These are phyloP conservation scores for Hypericum androsaemum DNA, from an alignment of 345 rosid genomes.

Conservation along the genomic window DNA sequence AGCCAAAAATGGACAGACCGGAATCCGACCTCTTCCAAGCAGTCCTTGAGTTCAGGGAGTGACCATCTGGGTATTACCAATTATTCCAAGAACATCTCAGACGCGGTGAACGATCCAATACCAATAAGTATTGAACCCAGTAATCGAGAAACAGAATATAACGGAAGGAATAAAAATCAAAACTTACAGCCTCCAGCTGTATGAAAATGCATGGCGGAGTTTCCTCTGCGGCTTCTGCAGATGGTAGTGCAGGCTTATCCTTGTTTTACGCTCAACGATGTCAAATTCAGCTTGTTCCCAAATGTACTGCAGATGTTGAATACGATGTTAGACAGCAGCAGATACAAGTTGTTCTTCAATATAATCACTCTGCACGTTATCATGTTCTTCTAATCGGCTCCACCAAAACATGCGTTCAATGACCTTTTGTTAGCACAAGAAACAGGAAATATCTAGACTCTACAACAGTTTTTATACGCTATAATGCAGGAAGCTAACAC, in stretches of 20 bases:
- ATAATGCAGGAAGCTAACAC: too few relatives aligned
- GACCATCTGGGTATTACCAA: slow-evolving; percentile 54
- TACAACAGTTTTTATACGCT: too few relatives aligned
- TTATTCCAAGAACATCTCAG: neutral
- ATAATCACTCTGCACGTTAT: too few relatives aligned
- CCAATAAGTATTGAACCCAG: neutral
- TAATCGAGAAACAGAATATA: neutral
- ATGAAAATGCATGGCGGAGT: slow-evolving; percentile 72
- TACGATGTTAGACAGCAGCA: too few relatives aligned
- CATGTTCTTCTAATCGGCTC: too few relatives aligned
- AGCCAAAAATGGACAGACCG: slow-evolving; percentile 74
- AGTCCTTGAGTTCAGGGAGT: slow-evolving; percentile 75
- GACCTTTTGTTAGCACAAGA: too few relatives aligned
- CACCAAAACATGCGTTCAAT: too few relatives aligned
- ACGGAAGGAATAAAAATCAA: neutral
- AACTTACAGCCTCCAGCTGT: slow-evolving; percentile 87
- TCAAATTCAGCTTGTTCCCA: slow-evolving; percentile 93
- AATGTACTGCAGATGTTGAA: slow-evolving; percentile 40
- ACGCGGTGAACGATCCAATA: neutral
- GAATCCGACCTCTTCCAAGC: slow-evolving; percentile 87
- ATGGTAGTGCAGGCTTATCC: slow-evolving; percentile 82
- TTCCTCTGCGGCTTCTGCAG: slow-evolving; percentile 69
- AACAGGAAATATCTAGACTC: too few relatives aligned
- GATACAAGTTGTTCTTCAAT: too few relatives aligned
- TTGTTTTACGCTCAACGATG: slow-evolving; percentile 61